These are phyloP conservation scores for Elongisporangium anandrum DNA, from an alignment of 352 stramenopile species.

Conservation along the genomic window DNA sequence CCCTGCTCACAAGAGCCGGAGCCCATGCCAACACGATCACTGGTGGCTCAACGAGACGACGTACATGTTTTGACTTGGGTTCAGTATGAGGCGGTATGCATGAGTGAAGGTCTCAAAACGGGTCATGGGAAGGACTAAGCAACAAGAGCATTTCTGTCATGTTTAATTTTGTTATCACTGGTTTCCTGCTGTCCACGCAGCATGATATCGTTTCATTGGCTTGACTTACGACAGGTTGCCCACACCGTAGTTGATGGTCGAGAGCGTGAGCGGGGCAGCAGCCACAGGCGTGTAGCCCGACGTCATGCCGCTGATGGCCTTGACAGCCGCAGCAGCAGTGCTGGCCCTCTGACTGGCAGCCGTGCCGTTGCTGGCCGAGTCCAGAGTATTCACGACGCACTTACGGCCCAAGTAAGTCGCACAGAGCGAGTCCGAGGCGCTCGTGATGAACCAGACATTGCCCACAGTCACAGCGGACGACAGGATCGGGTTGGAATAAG, in stretches of 20 bases:
- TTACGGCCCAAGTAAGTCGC: slow-evolving; percentile 1
- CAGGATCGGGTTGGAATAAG: not conserved
- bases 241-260: slow-evolving; percentile 21
- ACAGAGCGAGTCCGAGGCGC: slow-evolving; percentile 1
- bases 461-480: not conserved
- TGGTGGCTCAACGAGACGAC: too few relatives aligned
- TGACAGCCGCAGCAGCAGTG: not conserved
- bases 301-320: not conserved
- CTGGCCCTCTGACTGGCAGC: not conserved
- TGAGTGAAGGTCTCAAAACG: too few relatives aligned
- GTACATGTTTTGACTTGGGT: too few relatives aligned
- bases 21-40: too few relatives aligned
- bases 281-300: slow-evolving; percentile 8
- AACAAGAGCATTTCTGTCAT: too few relatives aligned
- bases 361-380: not conserved
- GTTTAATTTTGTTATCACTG: too few relatives aligned
- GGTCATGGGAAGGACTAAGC: too few relatives aligned
- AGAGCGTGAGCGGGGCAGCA: slow-evolving; percentile 12
- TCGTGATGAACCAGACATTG: not conserved
- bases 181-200: too few relatives aligned
- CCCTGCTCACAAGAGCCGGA: too few relatives aligned
- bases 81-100: too few relatives aligned
- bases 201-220: too few relatives aligned
- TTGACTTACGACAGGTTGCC: slow-evolving; percentile 7
- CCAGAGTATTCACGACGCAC: slow-evolving; percentile 7